These are phyloP conservation scores for Raffaelea ambrosiae DNA, from an alignment of 2,329 filamentous ascomycete genomes.

Conservation along the genomic window DNA sequence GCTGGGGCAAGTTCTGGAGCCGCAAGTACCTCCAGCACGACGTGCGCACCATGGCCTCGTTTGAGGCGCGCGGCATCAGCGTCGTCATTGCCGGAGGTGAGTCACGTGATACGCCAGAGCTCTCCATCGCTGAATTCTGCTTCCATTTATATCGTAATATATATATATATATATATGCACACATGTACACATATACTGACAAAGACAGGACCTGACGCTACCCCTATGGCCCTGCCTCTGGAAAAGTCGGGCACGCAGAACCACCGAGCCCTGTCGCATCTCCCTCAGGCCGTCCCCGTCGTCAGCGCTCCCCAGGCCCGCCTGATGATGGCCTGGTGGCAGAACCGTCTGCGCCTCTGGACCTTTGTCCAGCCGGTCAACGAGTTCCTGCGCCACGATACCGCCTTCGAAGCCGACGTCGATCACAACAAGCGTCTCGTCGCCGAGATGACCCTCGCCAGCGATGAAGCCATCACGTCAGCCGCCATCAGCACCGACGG, in stretches of 20 bases:
- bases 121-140: no score
- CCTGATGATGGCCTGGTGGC: constrained; percentile 86
- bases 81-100: constrained; percentile 85
- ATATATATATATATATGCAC: not conserved
- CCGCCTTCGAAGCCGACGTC: constrained; percentile 17
- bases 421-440: constrained; percentile 56
- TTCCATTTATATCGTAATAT: no score
- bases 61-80: constrained; percentile 75
- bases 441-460: constrained; percentile 58
- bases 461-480: constrained; percentile 76
- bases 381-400: constrained; percentile 33
- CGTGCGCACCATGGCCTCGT: constrained; percentile 88
- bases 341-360: constrained; percentile 81
- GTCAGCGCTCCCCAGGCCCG: constrained; percentile 64
- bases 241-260: constrained; percentile 70
- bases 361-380: constrained; percentile 38
- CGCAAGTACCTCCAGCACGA: constrained; percentile 86
- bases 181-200: constrained; percentile 15
- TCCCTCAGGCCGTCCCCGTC: constrained; percentile 71
- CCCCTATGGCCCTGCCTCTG: constrained; percentile 73
- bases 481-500: constrained; percentile 60
- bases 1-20: constrained; percentile 83
- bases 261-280: constrained; percentile 70
- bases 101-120: constrained; percentile 17
- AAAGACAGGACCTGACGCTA: constrained; percentile 71